Evolutionary conservation across 768 basidiomycete species (phyloP).

Genomic region (Leucocoprinus birnbaumii): DNA sequence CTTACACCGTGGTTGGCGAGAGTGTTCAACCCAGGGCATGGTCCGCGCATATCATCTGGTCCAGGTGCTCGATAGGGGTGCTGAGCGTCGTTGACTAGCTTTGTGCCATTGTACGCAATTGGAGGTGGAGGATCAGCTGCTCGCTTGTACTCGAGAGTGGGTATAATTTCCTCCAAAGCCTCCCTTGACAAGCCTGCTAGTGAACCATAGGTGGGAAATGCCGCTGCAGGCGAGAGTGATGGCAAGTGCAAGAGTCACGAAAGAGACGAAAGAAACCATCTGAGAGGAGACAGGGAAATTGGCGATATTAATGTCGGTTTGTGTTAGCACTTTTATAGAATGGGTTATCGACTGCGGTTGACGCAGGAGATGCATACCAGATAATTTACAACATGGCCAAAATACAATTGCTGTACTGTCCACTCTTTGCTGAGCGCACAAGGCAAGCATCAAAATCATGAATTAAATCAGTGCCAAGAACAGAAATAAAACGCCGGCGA

Average conservation of each 20-base stretch:
- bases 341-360: background rate
- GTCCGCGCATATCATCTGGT: slow-evolving; percentile 16
- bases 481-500: too few relatives aligned
- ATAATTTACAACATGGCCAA: too few relatives aligned
- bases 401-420: too few relatives aligned
- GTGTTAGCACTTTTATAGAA: background rate
- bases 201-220: slow-evolving; percentile 21
- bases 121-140: slow-evolving; percentile 12
- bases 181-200: slow-evolving; percentile 21
- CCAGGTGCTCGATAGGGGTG: slow-evolving; percentile 18
- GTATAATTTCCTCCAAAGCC: slow-evolving; percentile 15
- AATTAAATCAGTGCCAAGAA: too few relatives aligned
- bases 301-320: background rate
- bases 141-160: background rate
- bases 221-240: slow-evolving; percentile 1
- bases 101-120: slow-evolving; percentile 11
- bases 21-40: slow-evolving; percentile 20
- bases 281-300: background rate
- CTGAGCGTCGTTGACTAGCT: slow-evolving; percentile 13
- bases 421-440: too few relatives aligned
- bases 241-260: slow-evolving; percentile 1
- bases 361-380: too few relatives aligned
- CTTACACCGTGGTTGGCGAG: slow-evolving; percentile 19
- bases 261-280: background rate
- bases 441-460: too few relatives aligned